A percentile compares a stretch with the other conserved stretches of the same genome.
These are phyloP conservation scores for Acer negundo DNA, from an alignment of 345 rosid genomes.

Conservation along the genomic window DNA sequence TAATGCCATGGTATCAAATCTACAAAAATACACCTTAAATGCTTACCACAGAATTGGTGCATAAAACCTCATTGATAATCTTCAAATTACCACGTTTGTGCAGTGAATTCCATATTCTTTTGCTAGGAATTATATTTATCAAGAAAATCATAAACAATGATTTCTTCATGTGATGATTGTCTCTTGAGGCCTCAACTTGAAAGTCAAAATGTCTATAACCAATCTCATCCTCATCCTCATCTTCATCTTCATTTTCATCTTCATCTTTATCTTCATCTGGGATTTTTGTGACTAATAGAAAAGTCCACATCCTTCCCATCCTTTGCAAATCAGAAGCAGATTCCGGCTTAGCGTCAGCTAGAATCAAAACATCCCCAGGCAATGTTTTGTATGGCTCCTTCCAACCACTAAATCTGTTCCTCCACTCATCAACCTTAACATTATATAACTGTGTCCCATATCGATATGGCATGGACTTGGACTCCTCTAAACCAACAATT, in stretches of 20 bases:
- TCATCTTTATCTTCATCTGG: neutral
- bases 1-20: neutral
- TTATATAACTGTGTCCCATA: constrained; percentile 12
- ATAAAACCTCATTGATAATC: constrained; percentile 28
- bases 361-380: constrained; percentile 41
- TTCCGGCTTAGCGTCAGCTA: constrained; percentile 39
- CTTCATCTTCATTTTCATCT: neutral
- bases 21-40: neutral
- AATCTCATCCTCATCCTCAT: neutral
- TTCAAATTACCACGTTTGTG: constrained; percentile 26
- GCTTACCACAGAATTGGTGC: constrained; percentile 34
- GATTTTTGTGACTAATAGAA: constrained; percentile 24
- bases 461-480: neutral
- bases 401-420: constrained; percentile 26
- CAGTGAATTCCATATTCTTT: constrained; percentile 45
- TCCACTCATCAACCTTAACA: constrained; percentile 38
- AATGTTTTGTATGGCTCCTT: constrained; percentile 38
- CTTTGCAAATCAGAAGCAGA: constrained; percentile 34
- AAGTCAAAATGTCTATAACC: constrained; percentile 20
- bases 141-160: constrained; percentile 33
- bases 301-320: constrained; percentile 30
- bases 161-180: neutral
- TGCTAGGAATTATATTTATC: constrained; percentile 35
- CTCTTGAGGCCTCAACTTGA: constrained; percentile 20
- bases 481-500: neutral